These are phyloP conservation scores for Naumovozyma dairenensis DNA, from an alignment of 805 yeast genomes.

Conservation along the genomic window DNA sequence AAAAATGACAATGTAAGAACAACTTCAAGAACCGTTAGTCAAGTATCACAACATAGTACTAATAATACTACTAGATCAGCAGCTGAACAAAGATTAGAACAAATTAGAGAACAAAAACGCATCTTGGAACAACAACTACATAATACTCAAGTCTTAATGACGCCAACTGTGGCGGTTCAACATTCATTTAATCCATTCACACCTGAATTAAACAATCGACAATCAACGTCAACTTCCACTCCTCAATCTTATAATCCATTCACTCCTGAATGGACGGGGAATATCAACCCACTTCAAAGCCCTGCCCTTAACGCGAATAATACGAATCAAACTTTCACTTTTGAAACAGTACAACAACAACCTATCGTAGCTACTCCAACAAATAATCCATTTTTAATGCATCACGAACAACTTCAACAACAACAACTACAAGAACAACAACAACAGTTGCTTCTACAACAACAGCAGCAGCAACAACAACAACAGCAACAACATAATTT, in stretches of 20 bases:
- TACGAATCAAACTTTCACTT: conserved; percentile 11
- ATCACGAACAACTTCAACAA: conserved; percentile 12
- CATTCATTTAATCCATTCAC: conserved; percentile 28
- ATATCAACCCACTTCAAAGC: not conserved
- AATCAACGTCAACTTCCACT: conserved; percentile 16
- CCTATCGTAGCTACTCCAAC: conserved; percentile 12
- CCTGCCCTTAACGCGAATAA: conserved; percentile 1
- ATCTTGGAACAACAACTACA: conserved; percentile 25
- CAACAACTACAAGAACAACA: conserved; percentile 9
- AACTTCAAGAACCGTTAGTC: conserved; percentile 1
- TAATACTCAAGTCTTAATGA: conserved; percentile 20
- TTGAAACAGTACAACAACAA: conserved; percentile 14
- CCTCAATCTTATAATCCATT: conserved; percentile 25
- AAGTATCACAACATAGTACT: conserved; percentile 2
- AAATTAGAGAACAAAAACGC: conserved; percentile 25
- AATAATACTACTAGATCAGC: conserved; percentile 15
- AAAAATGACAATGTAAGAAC: not conserved
- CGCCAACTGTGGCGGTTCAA: conserved; percentile 24
- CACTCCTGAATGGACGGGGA: conserved; percentile 14
- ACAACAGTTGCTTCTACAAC: conserved; percentile 8
- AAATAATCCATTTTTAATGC: conserved; percentile 16
- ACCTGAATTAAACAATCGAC: conserved; percentile 7
- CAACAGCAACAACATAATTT: conserved; percentile 24
- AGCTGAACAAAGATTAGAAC: conserved; percentile 28
- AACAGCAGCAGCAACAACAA: conserved; percentile 11